A percentile compares a stretch with the other conserved stretches of the same genome.
Conservation (phyloP, 257 asterid genomes). For the Salvia miltiorrhiza region DNA sequence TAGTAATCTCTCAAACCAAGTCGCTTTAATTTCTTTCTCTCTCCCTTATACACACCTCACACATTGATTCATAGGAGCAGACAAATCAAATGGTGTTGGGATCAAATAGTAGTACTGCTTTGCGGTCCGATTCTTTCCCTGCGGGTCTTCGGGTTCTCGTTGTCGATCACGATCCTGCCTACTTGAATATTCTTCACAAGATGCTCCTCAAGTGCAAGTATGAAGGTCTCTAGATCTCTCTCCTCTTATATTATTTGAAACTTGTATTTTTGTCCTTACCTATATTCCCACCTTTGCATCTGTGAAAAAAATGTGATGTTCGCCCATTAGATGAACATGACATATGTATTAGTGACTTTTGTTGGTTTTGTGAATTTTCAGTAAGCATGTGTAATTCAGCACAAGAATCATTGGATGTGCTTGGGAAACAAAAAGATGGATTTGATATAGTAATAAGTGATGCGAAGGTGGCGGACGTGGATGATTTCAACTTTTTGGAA, state of each 20-base stretch:
- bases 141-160: conserved; percentile 72
- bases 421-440: conserved; percentile 51
- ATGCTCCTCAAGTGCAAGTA: conserved; percentile 70
- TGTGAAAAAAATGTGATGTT: too few relatives aligned
- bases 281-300: too few relatives aligned
- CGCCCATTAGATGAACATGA: too few relatives aligned
- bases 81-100: neutral
- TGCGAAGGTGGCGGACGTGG: conserved; percentile 73
- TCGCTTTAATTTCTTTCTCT: too few relatives aligned
- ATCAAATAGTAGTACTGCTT: neutral
- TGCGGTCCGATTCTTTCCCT: conserved; percentile 47
- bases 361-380: conserved; percentile 24
- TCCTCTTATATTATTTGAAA: too few relatives aligned
- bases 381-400: conserved; percentile 58
- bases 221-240: conserved; percentile 67
- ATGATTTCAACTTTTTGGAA: conserved; percentile 67
- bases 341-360: too few relatives aligned
- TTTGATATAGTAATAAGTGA: conserved; percentile 76
- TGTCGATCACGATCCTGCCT: conserved; percentile 67
- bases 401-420: conserved; percentile 60
- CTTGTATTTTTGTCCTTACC: too few relatives aligned
- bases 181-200: conserved; percentile 64
- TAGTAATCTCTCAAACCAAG: too few relatives aligned
- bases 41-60: too few relatives aligned
- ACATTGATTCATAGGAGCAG: too few relatives aligned